These are phyloP conservation scores for Guadua angustifolia DNA, from an alignment of 176 grass and related monocot species.

Conservation along the genomic window DNA sequence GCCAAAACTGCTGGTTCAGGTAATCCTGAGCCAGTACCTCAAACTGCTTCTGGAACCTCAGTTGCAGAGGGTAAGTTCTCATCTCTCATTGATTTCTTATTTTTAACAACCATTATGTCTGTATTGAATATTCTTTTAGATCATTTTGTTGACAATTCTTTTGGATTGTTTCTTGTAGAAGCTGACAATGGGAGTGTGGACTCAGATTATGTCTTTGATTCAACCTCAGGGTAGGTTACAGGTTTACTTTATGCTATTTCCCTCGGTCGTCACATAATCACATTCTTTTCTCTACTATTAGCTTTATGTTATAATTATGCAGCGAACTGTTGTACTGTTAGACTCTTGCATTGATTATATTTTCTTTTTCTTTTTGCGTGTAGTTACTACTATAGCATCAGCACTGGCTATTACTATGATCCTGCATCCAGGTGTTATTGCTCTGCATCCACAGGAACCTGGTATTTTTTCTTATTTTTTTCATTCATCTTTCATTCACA, in stretches of 20 bases:
- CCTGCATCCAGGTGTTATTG: constrained; percentile 72
- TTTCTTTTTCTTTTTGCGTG: constrained; percentile 32
- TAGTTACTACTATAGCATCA: constrained; percentile 95
- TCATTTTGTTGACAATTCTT: constrained; percentile 20
- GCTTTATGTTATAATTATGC: not conserved
- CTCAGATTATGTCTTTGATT: constrained; percentile 89
- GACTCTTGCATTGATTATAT: constrained; percentile 27
- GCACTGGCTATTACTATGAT: constrained; percentile 89
- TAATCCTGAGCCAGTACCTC: constrained; percentile 43
- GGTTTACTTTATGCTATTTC: constrained; percentile 16
- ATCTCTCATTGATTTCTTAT: constrained; percentile 17
- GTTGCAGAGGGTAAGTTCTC: constrained; percentile 32
- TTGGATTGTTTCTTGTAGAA: constrained; percentile 55
- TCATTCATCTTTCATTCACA: constrained; percentile 5
- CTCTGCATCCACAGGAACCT: constrained; percentile 76
- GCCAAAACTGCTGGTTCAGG: constrained; percentile 44
- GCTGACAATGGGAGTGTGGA: constrained; percentile 49
- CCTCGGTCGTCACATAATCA: not conserved
- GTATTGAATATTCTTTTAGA: constrained; percentile 19
- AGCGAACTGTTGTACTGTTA: constrained; percentile 9
- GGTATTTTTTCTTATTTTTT: constrained; percentile 55
- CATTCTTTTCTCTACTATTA: constrained; percentile 6
- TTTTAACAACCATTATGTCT: not conserved
- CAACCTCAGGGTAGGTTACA: constrained; percentile 73
- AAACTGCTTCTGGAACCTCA: constrained; percentile 46